Evolutionary conservation across 169 alveolate genomes (phyloP).

Genomic region (Plasmodium fragile): DNA sequence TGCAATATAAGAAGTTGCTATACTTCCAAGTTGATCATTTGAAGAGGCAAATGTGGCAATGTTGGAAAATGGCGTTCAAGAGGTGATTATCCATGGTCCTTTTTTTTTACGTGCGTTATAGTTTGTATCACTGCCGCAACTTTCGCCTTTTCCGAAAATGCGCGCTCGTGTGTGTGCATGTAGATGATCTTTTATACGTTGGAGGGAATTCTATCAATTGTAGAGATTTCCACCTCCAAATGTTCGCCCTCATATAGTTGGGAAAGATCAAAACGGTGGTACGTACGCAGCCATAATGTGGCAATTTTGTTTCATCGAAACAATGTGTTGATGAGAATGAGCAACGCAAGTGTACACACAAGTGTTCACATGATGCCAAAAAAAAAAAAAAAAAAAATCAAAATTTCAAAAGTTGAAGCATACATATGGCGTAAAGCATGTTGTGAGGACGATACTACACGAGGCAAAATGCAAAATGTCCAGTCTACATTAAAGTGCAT

Average conservation of each 20-base stretch:
- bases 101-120: neutral
- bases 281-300: neutral
- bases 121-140: neutral
- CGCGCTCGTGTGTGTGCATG: neutral
- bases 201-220: neutral
- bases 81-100: neutral
- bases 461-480: neutral
- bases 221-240: neutral
- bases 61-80: neutral
- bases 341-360: neutral
- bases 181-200: neutral
- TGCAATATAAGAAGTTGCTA: neutral
- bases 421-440: neutral
- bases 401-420: neutral
- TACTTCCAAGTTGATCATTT: neutral
- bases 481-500: neutral
- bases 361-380: neutral
- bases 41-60: neutral
- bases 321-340: neutral
- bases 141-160: neutral
- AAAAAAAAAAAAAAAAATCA: neutral
- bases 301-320: neutral
- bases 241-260: neutral
- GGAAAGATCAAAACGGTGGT: neutral
- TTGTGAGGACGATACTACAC: neutral